Evolutionary conservation across 768 basidiomycete species (phyloP), one percentile per base, ranked within the genome.

Genomic region (Galerina sulciceps): DNA sequence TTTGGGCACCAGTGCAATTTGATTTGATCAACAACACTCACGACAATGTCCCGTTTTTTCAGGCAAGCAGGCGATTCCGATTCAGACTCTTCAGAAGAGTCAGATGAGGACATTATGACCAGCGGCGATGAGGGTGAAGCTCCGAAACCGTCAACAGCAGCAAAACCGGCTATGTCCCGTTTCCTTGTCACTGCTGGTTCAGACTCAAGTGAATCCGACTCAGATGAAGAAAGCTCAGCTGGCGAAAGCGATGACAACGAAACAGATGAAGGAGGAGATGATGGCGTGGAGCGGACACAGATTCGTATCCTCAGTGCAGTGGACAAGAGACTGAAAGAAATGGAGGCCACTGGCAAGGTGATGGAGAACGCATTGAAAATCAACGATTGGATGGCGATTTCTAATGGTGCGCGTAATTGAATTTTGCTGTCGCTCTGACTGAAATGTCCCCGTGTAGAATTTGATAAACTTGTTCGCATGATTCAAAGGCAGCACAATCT

Each of bases 311-410:
- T 93, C 73, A 94, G 92, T 69, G 96, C 96, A 40, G 90, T 90
- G 67, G 93, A 96, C 74, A 96, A 93, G 73, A 83, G 96, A 53
- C 74, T 95, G 69, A 94, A 90, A 47, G 97, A 99, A 81, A 96
- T 99, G 87, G 96, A 98, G 73, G 86, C 86, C 1, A 90, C 90
- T 3, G 93, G 93, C 55, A 95, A 90, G 75, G 81, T 81, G 46
- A 97, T 99, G 79, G 93, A 96, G 46, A 99, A 99, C 70, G 95
- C 90, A 17, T 80, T 92, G 61, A 96, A 93, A 81, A 96, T 96
- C 65, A 96, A 96, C 67, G 95, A 99, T 76, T 99, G 97, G 97
- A 88, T 89, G 22, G 87, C 86, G 26, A 96, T 94, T 67, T 93
- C 91, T 18, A 89, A 84, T 59, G 96, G 96, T 94, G 66, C 55